Base-by-base conservation (phyloP, 495 filamentous ascomycete genomes). In the Penicillium desertorum region DNA sequence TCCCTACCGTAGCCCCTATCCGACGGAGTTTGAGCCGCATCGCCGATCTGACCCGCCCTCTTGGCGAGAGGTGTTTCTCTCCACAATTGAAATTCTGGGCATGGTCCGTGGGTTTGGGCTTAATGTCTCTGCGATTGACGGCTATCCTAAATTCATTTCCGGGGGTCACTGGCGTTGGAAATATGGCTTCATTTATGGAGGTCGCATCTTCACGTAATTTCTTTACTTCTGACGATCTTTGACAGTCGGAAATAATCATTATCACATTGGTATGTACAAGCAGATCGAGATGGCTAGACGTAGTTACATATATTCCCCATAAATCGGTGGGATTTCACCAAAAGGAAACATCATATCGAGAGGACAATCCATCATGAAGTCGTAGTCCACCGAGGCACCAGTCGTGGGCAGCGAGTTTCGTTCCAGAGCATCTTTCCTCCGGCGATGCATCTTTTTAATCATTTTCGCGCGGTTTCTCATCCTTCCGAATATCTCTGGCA, bases 11-110 rank as follows among this genome's bases (percentile, higher is more conserved):
- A 30, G 27, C 6, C 7, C 27, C 27, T 29, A 29, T 29, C 27
- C 27, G 27, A 10, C 7, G 29, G 29, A 30, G 12, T 81, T 67
- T 91, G 88, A 0, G 88, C 88, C 11, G 85, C 76, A 64, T 90
- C 88, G 22, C 88, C 88, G 22, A 90, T 80, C 16, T 87, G 25
- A 85, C 83, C 9, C 82, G 74, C 4, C 79, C 76, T 12, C 74
- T 72, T 4, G 79, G 72, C 1, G 81, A 86, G 22, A 82, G 2
- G 85, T 84, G 44, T 89, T n/a, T n/a, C 84, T 50, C 86, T 78
- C 70, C 84, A 87, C 54, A 53, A 49, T 46, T 45, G 17, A 59
- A 39, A 3, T 17, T 11, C 3, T n/a, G n/a, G 36, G 17, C 5
- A 39, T 17, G 5, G 12, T 37, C 12, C 12, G 10, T 34, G 11